Conservation (phyloP, 2,329 filamentous ascomycete genomes). For the Dryadomyces quercivorus region DNA sequence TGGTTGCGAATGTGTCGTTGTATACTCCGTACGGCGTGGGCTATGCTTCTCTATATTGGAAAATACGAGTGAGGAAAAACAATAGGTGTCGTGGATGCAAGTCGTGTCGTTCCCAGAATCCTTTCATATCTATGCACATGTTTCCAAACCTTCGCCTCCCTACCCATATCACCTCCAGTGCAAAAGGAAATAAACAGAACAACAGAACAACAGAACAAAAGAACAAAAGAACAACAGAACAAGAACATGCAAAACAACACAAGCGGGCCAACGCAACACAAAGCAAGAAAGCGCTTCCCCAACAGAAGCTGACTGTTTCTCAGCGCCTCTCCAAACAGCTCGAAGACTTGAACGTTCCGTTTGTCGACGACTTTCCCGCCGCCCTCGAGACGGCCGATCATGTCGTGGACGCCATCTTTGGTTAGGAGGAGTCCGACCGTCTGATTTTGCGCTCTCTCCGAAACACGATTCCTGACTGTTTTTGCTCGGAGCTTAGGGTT, state of each 20-base stretch:
- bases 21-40: background rate
- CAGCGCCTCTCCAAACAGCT: slow-evolving; percentile 77
- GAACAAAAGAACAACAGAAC: too few relatives aligned
- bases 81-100: too few relatives aligned
- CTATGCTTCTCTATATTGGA: background rate
- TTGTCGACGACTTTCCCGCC: slow-evolving; percentile 64
- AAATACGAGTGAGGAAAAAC: background rate
- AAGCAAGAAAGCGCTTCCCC: too few relatives aligned
- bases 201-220: too few relatives aligned
- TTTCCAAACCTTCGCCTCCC: background rate
- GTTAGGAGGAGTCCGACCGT: slow-evolving; percentile 24
- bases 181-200: too few relatives aligned
- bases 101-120: too few relatives aligned
- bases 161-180: too few relatives aligned
- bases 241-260: too few relatives aligned
- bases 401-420: slow-evolving; percentile 87
- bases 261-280: too few relatives aligned
- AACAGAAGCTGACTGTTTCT: background rate
- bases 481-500: slow-evolving; percentile 47
- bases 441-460: too few relatives aligned
- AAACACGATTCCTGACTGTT: background rate
- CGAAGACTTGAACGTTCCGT: slow-evolving; percentile 68
- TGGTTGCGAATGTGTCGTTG: too few relatives aligned
- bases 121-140: background rate
- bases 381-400: slow-evolving; percentile 62